A percentile compares a stretch with the other conserved stretches of the same genome.
Evolutionary conservation across 345 rosid genomes (phyloP).

Genomic region (Brassica rapa): DNA sequence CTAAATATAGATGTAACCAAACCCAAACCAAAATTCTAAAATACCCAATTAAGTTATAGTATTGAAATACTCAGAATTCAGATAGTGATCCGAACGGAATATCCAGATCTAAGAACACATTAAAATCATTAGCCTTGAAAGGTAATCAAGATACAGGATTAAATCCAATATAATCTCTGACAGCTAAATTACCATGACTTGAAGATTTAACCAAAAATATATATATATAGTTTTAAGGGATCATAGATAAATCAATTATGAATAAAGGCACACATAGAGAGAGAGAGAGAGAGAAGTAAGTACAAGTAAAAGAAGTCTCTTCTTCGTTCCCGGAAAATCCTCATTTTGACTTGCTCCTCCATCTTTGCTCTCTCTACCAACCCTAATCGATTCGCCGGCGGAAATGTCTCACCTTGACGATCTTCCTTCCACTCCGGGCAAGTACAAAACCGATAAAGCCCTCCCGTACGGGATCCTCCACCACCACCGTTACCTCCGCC

Average conservation of each 20-base stretch:
- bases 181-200: slow-evolving; percentile 26
- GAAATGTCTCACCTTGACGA: slow-evolving; percentile 62
- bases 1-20: not conserved
- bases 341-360: slow-evolving; percentile 36
- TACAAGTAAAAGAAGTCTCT: slow-evolving; percentile 20
- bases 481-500: slow-evolving; percentile 52
- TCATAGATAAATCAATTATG: not conserved
- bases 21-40: not conserved
- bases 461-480: slow-evolving; percentile 40
- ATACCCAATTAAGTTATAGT: not conserved
- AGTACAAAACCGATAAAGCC: slow-evolving; percentile 60
- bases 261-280: not conserved
- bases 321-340: slow-evolving; percentile 39
- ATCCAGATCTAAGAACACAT: not conserved
- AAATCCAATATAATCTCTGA: not conserved
- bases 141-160: slow-evolving; percentile 9
- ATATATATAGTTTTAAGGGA: not conserved
- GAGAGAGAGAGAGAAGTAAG: no score
- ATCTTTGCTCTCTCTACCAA: not conserved
- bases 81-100: not conserved
- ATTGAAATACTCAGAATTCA: not conserved
- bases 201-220: not conserved
- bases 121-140: not conserved
- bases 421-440: slow-evolving; percentile 66
- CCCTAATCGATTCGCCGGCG: slow-evolving; percentile 29